A percentile compares a stretch with the other conserved stretches of the same genome.
These are phyloP conservation scores for Dryas octopetala DNA, from an alignment of 306 rosid species.

Conservation along the genomic window DNA sequence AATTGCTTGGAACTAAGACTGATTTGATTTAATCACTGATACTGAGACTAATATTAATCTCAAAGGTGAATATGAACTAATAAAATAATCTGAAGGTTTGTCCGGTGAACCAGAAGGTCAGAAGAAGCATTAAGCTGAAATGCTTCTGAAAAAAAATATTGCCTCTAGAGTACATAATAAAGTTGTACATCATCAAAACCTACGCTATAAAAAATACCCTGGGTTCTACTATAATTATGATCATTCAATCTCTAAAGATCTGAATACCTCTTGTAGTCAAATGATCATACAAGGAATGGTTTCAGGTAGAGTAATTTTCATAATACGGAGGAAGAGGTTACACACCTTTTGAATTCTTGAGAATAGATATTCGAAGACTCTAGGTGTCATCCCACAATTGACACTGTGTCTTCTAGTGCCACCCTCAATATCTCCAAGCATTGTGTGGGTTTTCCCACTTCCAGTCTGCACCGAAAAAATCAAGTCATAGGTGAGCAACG, in stretches of 20 bases:
- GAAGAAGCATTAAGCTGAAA: neutral
- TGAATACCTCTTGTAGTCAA: neutral
- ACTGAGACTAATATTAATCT: neutral
- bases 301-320: neutral
- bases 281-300: neutral
- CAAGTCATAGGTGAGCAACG: neutral
- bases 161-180: neutral
- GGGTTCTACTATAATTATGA: neutral
- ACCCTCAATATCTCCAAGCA: slow-evolving; percentile 98
- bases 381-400: slow-evolving; percentile 98
- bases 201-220: neutral
- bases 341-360: slow-evolving; percentile 92
- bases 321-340: neutral
- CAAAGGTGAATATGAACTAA: neutral
- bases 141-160: neutral
- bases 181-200: neutral
- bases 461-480: slow-evolving; percentile 65
- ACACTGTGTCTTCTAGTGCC: slow-evolving; percentile 97
- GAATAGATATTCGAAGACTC: slow-evolving; percentile 90
- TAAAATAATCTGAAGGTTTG: neutral
- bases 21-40: too few relatives aligned
- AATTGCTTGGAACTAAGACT: neutral
- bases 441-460: slow-evolving; percentile 98
- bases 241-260: neutral
- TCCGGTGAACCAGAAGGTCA: neutral